Evolutionary conservation across 116 monocot genomes (phyloP).

Genomic region (Phalaenopsis hybrid): DNA sequence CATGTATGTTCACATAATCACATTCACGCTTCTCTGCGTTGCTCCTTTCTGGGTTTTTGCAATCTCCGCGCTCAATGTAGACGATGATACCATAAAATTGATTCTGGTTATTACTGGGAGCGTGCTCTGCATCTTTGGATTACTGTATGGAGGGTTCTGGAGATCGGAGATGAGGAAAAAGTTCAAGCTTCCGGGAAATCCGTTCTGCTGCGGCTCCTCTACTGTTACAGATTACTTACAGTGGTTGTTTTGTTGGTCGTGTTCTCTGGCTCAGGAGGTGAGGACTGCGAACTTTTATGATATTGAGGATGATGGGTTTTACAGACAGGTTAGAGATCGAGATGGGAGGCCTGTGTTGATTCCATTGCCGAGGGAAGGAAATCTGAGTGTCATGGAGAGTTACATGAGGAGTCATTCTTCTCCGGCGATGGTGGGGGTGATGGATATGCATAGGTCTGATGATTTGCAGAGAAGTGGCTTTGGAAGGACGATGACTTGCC

Average conservation of each 20-base stretch:
- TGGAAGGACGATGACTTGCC: background rate
- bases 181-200: conserved; percentile 14
- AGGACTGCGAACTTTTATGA: conserved; percentile 19
- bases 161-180: conserved; percentile 21
- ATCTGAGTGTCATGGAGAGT: background rate
- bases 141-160: conserved; percentile 27
- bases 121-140: conserved; percentile 9
- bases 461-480: background rate
- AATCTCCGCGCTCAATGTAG: conserved; percentile 12
- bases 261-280: conserved; percentile 27
- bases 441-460: background rate
- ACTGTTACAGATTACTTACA: conserved; percentile 8
- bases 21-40: conserved; percentile 12
- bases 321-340: background rate
- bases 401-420: background rate
- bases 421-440: background rate
- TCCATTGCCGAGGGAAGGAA: conserved; percentile 8
- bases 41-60: conserved; percentile 18
- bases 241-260: conserved; percentile 21
- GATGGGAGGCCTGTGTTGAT: conserved; percentile 9
- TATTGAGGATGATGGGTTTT: conserved; percentile 20
- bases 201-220: conserved; percentile 1
- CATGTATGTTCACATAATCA: conserved; percentile 23
- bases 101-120: conserved; percentile 1
- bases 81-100: background rate